These are phyloP conservation scores for Epichloe hybrida DNA, from an alignment of 2,329 filamentous ascomycete genomes.

Conservation along the genomic window DNA sequence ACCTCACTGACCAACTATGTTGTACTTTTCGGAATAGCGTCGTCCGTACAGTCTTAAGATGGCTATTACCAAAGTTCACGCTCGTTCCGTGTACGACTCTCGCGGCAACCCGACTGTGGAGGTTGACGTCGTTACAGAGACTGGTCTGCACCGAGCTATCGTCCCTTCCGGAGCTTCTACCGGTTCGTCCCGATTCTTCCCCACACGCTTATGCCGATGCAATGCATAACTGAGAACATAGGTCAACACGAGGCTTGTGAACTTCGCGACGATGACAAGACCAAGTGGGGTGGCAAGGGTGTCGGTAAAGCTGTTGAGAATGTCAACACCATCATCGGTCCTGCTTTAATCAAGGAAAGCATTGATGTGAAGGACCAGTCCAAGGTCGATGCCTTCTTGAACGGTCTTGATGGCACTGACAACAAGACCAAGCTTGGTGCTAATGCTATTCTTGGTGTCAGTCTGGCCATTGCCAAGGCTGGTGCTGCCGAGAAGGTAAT, in stretches of 20 bases:
- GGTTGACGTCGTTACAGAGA: conserved; percentile 93
- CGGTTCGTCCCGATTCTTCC: conserved; percentile 40
- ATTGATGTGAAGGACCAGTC: conserved; percentile 79
- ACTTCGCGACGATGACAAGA: conserved; percentile 81
- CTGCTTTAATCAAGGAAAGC: conserved; percentile 68
- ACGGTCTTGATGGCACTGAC: conserved; percentile 67
- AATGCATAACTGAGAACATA: conserved; percentile 25
- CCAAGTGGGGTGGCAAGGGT: conserved; percentile 78
- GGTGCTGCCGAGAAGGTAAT: conserved; percentile 71
- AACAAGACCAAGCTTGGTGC: conserved; percentile 84
- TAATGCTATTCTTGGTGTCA: conserved; percentile 80
- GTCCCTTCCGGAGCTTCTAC: conserved; percentile 95
- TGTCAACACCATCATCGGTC: conserved; percentile 70
- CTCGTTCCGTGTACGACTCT: conserved; percentile 95
- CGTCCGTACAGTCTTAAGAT: conserved; percentile 40
- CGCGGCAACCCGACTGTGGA: conserved; percentile 97
- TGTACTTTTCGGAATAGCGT: neutral
- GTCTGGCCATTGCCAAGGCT: conserved; percentile 74
- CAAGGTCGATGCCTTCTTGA: conserved; percentile 73
- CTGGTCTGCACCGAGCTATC: conserved; percentile 91
- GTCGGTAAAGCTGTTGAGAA: conserved; percentile 76
- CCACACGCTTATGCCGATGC: conserved; percentile 9
- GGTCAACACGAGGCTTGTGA: conserved; percentile 85
- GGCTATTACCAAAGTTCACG: conserved; percentile 82
- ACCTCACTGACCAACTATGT: conserved; percentile 1